Evolutionary conservation across 2,329 filamentous ascomycete genomes (phyloP), one percentile per base, ranked within the genome.

Genomic region (Talaromyces rugulosus): DNA sequence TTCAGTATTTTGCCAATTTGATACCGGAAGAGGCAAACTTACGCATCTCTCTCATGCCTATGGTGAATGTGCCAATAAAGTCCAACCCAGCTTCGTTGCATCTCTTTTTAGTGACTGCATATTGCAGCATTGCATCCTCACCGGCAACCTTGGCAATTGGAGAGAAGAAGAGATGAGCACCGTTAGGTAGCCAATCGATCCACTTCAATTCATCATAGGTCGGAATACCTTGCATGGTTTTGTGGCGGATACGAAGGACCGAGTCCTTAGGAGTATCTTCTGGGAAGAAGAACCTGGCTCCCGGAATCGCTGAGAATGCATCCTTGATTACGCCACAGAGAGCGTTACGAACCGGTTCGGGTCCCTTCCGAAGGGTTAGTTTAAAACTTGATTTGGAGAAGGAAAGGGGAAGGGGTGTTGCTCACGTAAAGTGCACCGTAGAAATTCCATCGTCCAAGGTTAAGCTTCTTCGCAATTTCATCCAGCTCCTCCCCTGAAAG

Each of bases 1-100:
- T 1, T 36, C 34, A 36, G 34, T 36, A 36, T 36, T 4, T 14
- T 16, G 14, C 11, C 2, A 36, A 16, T 36, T 16, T 16, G 14
- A 36, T 14, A 6, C 34, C 9, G 12, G 34, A 5, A 36, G 5
- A 16, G 27, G 79, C 76, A 62, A 77, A 66, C 58, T 52, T 61
- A 65, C 63, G 82, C 76, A 85, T 84, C 69, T 85, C 82, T 11
- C 82, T 75, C 64, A 80, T 77, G 9, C 81, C 81, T 5, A 85
- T 77, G 53, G 77, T 78, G 57, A 85, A 81, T 1, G 80, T 81
- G 2, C 78, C 77, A 60, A 85, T 80, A 56, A 83, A 78, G 66
- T 85, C 82, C 58, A 85, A 77, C 0, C 80, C 80, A 47, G 75
- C 73, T 62, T 82, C 34, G 34, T 36, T 36, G 60, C 75, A 72